Base-by-base conservation (phyloP, 768 basidiomycete species). In the Pleurotus cornucopiae region DNA sequence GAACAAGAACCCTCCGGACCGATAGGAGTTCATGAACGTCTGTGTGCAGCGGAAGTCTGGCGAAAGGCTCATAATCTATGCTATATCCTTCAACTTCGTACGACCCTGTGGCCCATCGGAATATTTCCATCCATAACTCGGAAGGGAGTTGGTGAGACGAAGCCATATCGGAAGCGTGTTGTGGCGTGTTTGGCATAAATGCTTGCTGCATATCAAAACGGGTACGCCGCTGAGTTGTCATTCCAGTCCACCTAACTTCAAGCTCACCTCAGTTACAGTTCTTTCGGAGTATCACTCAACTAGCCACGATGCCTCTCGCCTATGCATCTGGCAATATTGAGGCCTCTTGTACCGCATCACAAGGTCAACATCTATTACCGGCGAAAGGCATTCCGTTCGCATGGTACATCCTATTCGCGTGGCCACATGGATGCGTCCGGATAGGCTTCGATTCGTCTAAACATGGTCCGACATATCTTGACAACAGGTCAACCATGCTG, bases 71-170 rank as follows among this genome's bases (percentile, higher is more conserved):
- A 61, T 84, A 81, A 23, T 60, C 59, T 25, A 64, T 49, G 23
- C 57, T 55, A 56, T 68, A 57, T 11, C 69, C 45, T 39, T 67
- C 61, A 18, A 60, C 54, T 20, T 58, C 59, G 46, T 67, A 64
- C 38, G 66, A 68, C 4, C 59, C 53, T 38, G 73, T 72, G 20
- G 77, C 76, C 73, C 73, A 73, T 52, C 71, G 68, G 48, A 86
- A 73, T 14, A 86, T 74, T 46, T 76, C 63, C 11, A 81, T 66
- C 83, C 81, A 84, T 25, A 85, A 62, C 60, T 86, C 84, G 16
- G 75, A 67, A 6, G 83, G 83, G 18, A 84, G 67, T 16, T 41
- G 51, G 13, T 53, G 23, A 38, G n/a, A 51, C 12, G 49, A 37
- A 51, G 39, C 37, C 38, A 53, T 40, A 40, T 41, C 26, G 39